Conservation (phyloP, 345 rosid genomes). For the Carallia brachiata region DNA sequence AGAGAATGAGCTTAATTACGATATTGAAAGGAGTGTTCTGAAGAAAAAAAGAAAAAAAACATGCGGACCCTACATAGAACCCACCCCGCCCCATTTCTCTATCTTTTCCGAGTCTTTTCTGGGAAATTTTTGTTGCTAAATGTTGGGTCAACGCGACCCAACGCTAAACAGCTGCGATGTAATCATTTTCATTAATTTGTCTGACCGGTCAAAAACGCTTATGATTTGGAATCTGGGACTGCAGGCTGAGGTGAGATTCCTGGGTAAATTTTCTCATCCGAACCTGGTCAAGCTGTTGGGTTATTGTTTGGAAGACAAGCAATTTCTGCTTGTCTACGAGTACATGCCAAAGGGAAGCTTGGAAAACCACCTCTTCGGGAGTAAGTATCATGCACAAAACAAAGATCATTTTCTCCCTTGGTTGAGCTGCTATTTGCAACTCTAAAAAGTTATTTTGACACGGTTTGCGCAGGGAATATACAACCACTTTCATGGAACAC, state of each 20-base stretch:
- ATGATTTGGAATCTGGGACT: not conserved
- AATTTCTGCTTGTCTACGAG: constrained; percentile 74
- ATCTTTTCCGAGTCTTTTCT: too few species aligned
- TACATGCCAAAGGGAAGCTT: constrained; percentile 73
- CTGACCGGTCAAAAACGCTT: too few species aligned
- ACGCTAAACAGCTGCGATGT: too few species aligned
- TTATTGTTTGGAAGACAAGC: constrained; percentile 72
- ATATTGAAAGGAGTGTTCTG: too few species aligned
- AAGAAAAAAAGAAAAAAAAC: too few species aligned
- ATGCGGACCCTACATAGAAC: too few species aligned
- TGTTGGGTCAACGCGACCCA: too few species aligned
- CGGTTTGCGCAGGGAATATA: constrained; percentile 42
- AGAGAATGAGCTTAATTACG: too few species aligned
- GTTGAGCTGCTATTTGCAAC: too few species aligned
- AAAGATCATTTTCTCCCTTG: not conserved
- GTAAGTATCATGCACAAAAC: constrained; percentile 26
- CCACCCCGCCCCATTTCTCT: too few species aligned
- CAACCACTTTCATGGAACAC: constrained; percentile 58
- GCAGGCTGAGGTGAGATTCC: constrained; percentile 76
- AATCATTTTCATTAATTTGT: too few species aligned
- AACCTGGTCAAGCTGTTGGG: constrained; percentile 81
- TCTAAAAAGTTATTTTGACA: not conserved
- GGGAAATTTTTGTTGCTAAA: too few species aligned
- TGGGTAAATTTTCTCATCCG: constrained; percentile 82
- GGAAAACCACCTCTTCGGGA: constrained; percentile 70